phyloP scores from a whole-genome alignment of 1,284 basidiomycete species.

The Cerioporus squamosus region DNA sequence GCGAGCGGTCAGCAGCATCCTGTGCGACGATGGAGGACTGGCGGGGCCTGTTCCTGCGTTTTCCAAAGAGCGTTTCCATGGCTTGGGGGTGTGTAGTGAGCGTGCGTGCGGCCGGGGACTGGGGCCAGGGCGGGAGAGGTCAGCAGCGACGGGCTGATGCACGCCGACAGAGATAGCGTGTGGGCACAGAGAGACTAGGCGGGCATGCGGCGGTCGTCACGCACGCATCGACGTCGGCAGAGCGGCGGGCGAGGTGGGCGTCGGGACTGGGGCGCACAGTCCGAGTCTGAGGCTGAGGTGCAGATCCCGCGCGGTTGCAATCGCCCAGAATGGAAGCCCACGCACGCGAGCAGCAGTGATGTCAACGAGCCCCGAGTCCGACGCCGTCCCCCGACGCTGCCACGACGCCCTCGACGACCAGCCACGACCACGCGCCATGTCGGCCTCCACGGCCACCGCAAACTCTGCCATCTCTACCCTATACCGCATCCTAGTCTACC shows the following conservation, averaged over 20 bases:
- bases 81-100: constrained; percentile 2
- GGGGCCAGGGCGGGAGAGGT: not conserved
- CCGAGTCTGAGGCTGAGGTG: too few relatives aligned
- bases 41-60: constrained; percentile 55
- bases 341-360: constrained; percentile 1
- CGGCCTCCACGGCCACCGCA: constrained; percentile 24
- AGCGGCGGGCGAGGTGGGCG: not conserved
- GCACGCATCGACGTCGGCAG: not conserved
- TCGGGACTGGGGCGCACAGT: too few relatives aligned
- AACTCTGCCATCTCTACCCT: constrained; percentile 28
- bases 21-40: constrained; percentile 49
- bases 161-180: not conserved
- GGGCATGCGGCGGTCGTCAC: constrained; percentile 13
- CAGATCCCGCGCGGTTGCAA: not conserved
- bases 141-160: constrained; percentile 5
- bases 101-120: not conserved
- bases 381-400: not conserved
- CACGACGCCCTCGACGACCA: not conserved
- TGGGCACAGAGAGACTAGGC: not conserved
- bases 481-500: constrained; percentile 27
- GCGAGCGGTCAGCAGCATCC: constrained; percentile 53
- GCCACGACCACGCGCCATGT: constrained; percentile 14
- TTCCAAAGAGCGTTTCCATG: constrained; percentile 62
- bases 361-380: not conserved
- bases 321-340: constrained; percentile 7